Conservation (phyloP, 148 eudicot genomes). For the Vaccinium darrowii region DNA sequence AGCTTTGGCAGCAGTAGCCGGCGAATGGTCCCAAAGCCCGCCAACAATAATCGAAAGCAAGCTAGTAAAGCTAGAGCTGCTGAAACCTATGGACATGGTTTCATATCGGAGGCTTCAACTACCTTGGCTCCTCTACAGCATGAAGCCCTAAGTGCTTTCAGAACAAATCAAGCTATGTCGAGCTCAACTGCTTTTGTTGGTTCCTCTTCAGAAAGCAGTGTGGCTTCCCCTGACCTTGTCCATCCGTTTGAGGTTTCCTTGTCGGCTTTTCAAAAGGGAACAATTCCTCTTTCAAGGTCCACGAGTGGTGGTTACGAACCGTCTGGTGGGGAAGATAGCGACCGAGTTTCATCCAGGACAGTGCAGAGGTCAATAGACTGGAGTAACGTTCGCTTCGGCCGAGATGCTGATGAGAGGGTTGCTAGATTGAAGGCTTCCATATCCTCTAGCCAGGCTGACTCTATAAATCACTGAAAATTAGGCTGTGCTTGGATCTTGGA, state of each 20-base stretch:
- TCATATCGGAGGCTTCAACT: constrained; percentile 40
- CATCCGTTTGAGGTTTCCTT: constrained; percentile 67
- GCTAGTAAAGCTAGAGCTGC: constrained; percentile 45
- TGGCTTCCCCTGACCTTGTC: constrained; percentile 67
- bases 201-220: constrained; percentile 94
- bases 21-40: constrained; percentile 39
- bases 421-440: constrained; percentile 41
- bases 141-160: constrained; percentile 69
- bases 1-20: constrained; percentile 66
- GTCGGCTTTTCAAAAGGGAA: constrained; percentile 35
- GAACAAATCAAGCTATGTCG: constrained; percentile 47
- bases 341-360: constrained; percentile 64
- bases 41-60: constrained; percentile 49
- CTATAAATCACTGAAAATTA: constrained; percentile 35
- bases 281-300: constrained; percentile 65
- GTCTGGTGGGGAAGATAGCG: constrained; percentile 99
- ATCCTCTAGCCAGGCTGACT: constrained; percentile 47
- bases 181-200: constrained; percentile 41
- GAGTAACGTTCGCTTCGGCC: constrained; percentile 59
- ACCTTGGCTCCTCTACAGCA: constrained; percentile 68
- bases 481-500: neutral
- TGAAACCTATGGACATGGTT: constrained; percentile 16
- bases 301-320: constrained; percentile 97
- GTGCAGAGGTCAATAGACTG: constrained; percentile 58
- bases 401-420: constrained; percentile 47